These are phyloP conservation scores for Aspergillus phoenicis DNA, from an alignment of 2,329 filamentous ascomycete species.

Conservation along the genomic window DNA sequence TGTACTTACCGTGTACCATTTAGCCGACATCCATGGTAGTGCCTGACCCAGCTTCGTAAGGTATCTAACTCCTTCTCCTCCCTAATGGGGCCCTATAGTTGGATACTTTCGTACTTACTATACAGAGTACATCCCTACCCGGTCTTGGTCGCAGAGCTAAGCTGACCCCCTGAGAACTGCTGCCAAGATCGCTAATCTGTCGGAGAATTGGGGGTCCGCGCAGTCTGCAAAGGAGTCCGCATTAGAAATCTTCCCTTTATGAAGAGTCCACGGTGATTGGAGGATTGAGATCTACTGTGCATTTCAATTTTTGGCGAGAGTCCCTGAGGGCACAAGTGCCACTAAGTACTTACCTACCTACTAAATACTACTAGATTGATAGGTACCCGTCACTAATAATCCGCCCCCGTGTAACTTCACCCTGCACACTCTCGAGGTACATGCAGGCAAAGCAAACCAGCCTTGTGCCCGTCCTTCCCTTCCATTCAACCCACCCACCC, in stretches of 20 bases:
- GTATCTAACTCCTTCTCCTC: too few species aligned
- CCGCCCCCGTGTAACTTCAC: too few species aligned
- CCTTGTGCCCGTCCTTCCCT: neutral
- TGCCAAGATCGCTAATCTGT: slow-evolving; percentile 3
- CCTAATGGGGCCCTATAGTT: too few species aligned
- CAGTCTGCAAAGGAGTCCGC: too few species aligned
- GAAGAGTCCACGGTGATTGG: neutral
- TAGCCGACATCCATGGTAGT: too few species aligned
- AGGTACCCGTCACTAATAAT: too few species aligned
- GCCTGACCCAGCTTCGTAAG: too few species aligned
- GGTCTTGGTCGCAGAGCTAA: too few species aligned
- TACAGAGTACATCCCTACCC: too few species aligned
- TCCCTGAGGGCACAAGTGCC: neutral
- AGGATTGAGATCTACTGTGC: neutral
- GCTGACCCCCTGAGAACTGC: neutral
- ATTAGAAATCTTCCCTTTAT: neutral
- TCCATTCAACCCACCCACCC: neutral
- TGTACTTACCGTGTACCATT: neutral
- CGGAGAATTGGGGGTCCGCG: neutral
- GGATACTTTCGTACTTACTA: too few species aligned
- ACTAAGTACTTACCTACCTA: neutral
- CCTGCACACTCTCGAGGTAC: neutral
- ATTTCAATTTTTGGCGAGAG: neutral
- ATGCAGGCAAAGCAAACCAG: neutral
- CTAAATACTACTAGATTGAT: too few species aligned